Base-by-base conservation (phyloP, 805 yeast genomes). In the Spathaspora boniae region DNA sequence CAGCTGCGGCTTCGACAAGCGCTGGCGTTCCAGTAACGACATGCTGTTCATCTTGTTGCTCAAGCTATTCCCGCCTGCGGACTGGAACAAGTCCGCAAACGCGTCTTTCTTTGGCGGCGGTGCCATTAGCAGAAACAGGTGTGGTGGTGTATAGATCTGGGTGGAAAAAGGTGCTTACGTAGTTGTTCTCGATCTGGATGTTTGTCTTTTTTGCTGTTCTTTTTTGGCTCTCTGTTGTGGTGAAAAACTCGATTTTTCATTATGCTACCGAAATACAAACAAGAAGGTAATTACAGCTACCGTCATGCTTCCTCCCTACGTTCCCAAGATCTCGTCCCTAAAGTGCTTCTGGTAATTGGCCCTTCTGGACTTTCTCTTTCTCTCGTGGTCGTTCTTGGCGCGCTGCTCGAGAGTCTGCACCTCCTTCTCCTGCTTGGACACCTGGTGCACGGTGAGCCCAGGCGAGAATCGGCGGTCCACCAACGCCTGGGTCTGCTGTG, bases 401-500 rank as follows among this genome's bases (percentile, higher is more conserved):
- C 42, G 53, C 24, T 38, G 42, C 33, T 51, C 62, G 3, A 52
- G 29, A 25, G 38, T 44, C 43, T 51, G 41, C 16, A 53, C 49
- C 33, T 54, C 56, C 37, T 54, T 58, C 43, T 64, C 66, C 40
- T 62, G 68, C 34, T 50, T 61, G 5, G 57, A 43, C 11, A 65
- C 46, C 31, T 61, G 53, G 18, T 37, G 36, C 2, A 37, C 31
- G 2, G 59, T 51, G 18, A 65, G 42, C 2, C 72, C 72, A 0
- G 70, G 63, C 1, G 70, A 62, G 35, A 49, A 55, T 25, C 71
- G 68, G 38, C 82, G 70, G 48, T 89, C 95, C 5, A 82, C 86
- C 4, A 86, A 78, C 17, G 86, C 74, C 25, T 88, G 80, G 0
- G 96, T 82, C 28, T 79, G 77, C 49, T 76, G 80, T 18, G 88